Conservation (phyloP, 129 eudicot species). For the Lactuca saligna region DNA sequence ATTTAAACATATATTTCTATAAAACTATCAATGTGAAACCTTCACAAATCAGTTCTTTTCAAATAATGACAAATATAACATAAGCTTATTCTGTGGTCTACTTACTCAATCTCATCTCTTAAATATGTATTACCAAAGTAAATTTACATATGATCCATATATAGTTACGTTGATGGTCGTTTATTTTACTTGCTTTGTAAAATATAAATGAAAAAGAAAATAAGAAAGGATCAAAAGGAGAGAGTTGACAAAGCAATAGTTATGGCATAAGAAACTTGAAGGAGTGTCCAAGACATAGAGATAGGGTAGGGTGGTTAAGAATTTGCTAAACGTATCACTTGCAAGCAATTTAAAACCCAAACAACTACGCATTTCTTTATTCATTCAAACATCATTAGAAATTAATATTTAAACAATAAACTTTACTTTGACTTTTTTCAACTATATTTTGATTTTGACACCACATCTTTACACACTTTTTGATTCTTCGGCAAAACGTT, state of each 20-base stretch:
- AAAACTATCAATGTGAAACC: too few species aligned
- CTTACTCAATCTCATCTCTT: too few species aligned
- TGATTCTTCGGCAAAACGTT: slow-evolving; percentile 7
- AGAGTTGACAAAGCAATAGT: slow-evolving; percentile 30
- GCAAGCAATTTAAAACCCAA: slow-evolving; percentile 32
- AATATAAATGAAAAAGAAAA: background rate
- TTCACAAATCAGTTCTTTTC: too few species aligned
- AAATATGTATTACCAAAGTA: too few species aligned
- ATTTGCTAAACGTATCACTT: slow-evolving; percentile 32
- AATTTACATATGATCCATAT: background rate
- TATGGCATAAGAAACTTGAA: slow-evolving; percentile 39
- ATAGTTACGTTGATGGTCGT: background rate
- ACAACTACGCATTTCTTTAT: slow-evolving; percentile 35
- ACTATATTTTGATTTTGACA: slow-evolving; percentile 16
- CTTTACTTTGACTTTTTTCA: slow-evolving; percentile 17
- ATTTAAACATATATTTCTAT: too few species aligned
- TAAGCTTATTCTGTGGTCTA: too few species aligned
- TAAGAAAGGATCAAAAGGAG: slow-evolving; percentile 20
- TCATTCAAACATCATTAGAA: slow-evolving; percentile 9
- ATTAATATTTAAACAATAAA: slow-evolving; percentile 10
- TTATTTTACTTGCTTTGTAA: background rate
- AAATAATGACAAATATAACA: too few species aligned
- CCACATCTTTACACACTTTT: slow-evolving; percentile 15
- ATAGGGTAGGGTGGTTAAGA: slow-evolving; percentile 40
- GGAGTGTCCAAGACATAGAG: slow-evolving; percentile 28